Base-by-base conservation (phyloP, 1,139 yeast genomes). In the Suhomyces bolitotheri region DNA sequence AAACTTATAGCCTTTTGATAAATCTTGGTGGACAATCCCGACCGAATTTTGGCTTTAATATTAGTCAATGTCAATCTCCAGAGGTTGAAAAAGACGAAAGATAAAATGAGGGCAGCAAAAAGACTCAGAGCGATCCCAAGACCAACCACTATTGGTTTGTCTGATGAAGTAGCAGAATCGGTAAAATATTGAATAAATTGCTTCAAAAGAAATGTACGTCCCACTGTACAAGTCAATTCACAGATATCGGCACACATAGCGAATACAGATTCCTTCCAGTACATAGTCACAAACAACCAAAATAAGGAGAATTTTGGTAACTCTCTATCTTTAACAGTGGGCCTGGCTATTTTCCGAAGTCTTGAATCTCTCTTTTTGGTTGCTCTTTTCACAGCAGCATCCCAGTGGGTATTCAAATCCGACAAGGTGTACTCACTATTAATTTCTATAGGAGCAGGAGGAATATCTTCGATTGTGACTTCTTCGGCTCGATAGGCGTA, bases 1-100 rank as follows among this genome's bases (percentile, higher is more conserved):
- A 68, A 57, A 24, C 40, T 54, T 45, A 66, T 48, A 0, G 70
- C 61, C 39, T 67, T 67, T 17, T 54, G 54, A 43, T 63, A 67
- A 10, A 64, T 52, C 38, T 59, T 50, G 25, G 64, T 49, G 5
- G 61, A 51, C 40, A 66, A 51, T 4, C 64, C 51, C 8, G 62
- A 44, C 25, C 51, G 44, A 28, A 53, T 46, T 13, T 44, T 49
- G 29, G 41, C 45, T 13, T 52, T 52, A 31, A 55, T 40, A 9
- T 42, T 38, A 34, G 47, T 51, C 31, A 52, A 47, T 15, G 50
- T 38, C 29, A 52, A 40, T 26, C 49, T 54, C 35, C 51, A 47
- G 39, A 60, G 54, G 41, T 59, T 62, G 41, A 57, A 57, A 6
- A 57, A 46, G 29, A 60, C 38, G 31, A 52, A 60, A 35, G 59